phyloP scores from a whole-genome alignment of 2,329 filamentous ascomycete species.

The Trichothecium sympodiale region DNA sequence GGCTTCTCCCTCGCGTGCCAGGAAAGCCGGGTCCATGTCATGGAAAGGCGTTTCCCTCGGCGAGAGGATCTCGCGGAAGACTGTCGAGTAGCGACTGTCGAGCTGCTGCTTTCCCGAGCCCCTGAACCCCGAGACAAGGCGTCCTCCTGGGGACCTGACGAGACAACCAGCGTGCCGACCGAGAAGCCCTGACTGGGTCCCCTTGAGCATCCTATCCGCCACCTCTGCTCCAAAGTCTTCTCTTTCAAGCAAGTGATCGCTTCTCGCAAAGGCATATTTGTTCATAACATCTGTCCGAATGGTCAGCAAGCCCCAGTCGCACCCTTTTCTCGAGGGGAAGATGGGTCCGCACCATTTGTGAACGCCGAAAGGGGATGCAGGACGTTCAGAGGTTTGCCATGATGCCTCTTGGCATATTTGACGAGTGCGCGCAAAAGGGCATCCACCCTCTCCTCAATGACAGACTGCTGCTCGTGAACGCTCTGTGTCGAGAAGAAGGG shows the following conservation, averaged over 20 bases:
- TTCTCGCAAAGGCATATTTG: constrained; percentile 26
- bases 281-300: constrained; percentile 25
- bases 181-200: constrained; percentile 15
- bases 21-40: constrained; percentile 21
- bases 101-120: constrained; percentile 18
- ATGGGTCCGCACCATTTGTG: constrained; percentile 18
- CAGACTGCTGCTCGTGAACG: constrained; percentile 24
- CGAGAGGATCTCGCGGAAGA: constrained; percentile 23
- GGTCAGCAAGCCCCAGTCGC: too few relatives aligned
- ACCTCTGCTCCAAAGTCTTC: constrained; percentile 22
- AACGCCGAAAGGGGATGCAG: constrained; percentile 27
- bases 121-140: too few relatives aligned
- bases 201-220: constrained; percentile 22
- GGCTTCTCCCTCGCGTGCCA: constrained; percentile 26
- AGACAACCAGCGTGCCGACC: too few relatives aligned
- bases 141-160: too few relatives aligned
- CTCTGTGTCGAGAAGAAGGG: constrained; percentile 25
- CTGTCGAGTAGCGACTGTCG: constrained; percentile 21
- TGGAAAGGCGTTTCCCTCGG: constrained; percentile 17
- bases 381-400: constrained; percentile 19
- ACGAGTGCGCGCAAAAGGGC: constrained; percentile 19
- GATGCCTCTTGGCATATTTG: constrained; percentile 14
- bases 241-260: constrained; percentile 21
- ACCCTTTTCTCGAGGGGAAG: not conserved
- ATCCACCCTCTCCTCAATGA: constrained; percentile 23